Percentiles rank a stretch among this genome's conserved stretches.
phyloP scores from a whole-genome alignment of 2,329 filamentous ascomycete genomes.

The Trichoderma lentiforme region DNA sequence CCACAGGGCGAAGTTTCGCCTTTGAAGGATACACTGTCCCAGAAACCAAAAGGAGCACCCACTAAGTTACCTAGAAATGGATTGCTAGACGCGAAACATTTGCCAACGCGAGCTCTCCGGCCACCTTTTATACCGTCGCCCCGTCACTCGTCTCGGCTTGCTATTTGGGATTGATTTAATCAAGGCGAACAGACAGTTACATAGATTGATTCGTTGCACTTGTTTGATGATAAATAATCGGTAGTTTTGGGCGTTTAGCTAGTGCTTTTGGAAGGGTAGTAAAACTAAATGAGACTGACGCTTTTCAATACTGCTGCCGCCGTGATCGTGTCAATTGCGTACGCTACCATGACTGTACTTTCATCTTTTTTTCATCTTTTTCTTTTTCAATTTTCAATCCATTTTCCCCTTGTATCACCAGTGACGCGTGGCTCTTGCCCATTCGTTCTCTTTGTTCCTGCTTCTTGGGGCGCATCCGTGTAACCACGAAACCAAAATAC shows the following conservation, averaged over 20 bases:
- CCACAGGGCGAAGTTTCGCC: neutral
- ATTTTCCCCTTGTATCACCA: neutral
- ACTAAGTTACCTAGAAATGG: slow-evolving; percentile 3
- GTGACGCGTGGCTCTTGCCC: neutral
- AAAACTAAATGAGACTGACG: too few relatives aligned
- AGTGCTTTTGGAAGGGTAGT: neutral
- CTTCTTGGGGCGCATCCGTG: neutral
- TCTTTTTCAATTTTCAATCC: neutral
- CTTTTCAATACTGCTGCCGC: neutral
- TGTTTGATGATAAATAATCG: neutral
- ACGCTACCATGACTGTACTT: neutral
- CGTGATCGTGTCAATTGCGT: neutral
- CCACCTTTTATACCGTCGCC: neutral
- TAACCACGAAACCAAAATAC: neutral
- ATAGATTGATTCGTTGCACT: neutral
- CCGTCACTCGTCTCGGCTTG: neutral
- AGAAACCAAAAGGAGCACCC: neutral
- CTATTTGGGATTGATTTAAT: neutral
- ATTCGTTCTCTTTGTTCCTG: neutral
- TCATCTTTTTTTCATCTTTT: neutral
- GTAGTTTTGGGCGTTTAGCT: neutral
- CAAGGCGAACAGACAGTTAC: neutral
- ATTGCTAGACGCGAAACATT: neutral
- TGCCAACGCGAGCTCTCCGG: slow-evolving; percentile 21
- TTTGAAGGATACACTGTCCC: neutral